Evolutionary conservation across 768 basidiomycete species (phyloP).

Genomic region (Serendipita sp.): DNA sequence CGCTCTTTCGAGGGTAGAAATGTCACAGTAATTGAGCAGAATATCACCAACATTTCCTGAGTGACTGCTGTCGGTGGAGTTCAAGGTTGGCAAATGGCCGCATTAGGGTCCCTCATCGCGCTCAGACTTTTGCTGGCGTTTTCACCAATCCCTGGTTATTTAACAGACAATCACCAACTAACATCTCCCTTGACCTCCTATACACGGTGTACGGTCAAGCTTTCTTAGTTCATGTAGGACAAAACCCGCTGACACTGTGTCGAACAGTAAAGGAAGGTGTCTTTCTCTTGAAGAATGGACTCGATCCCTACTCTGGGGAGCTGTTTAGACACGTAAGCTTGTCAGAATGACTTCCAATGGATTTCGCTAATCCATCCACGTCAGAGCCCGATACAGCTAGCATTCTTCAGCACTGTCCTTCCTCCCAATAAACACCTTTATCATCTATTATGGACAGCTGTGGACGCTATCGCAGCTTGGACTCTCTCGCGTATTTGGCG

Average conservation of each 20-base stretch:
- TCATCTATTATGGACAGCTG: slow-evolving; percentile 52
- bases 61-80: not conserved
- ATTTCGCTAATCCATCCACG: not conserved
- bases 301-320: slow-evolving; percentile 80
- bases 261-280: slow-evolving; percentile 74
- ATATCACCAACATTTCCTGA: too few species aligned
- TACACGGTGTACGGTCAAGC: slow-evolving; percentile 42
- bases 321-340: slow-evolving; percentile 65
- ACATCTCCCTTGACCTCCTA: slow-evolving; percentile 71
- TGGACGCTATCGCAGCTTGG: slow-evolving; percentile 54
- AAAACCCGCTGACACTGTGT: slow-evolving; percentile 10
- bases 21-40: too few species aligned
- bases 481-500: slow-evolving; percentile 54
- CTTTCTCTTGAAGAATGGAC: slow-evolving; percentile 57
- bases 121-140: slow-evolving; percentile 36
- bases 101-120: slow-evolving; percentile 9
- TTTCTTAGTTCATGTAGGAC: not conserved
- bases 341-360: not conserved
- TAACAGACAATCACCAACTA: slow-evolving; percentile 61
- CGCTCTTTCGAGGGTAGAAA: too few species aligned
- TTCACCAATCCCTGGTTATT: slow-evolving; percentile 31
- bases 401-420: slow-evolving; percentile 55
- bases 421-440: slow-evolving; percentile 35
- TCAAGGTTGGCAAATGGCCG: not conserved
- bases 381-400: slow-evolving; percentile 70